Evolutionary conservation across 106 monocot species (phyloP).

Genomic region (Apostasia ramifera): DNA sequence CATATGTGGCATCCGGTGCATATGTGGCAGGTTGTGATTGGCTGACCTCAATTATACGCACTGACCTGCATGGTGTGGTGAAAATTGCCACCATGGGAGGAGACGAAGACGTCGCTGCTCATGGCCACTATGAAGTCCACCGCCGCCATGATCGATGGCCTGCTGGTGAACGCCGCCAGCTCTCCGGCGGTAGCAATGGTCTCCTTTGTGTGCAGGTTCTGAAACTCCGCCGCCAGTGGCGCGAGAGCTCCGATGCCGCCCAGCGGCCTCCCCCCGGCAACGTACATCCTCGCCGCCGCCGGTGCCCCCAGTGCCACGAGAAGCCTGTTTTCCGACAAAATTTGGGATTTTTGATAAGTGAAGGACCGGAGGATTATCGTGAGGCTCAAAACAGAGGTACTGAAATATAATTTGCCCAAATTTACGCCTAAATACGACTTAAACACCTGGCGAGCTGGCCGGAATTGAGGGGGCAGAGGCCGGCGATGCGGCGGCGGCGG

Average conservation of each 20-base stretch:
- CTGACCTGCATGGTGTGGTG: constrained; percentile 11
- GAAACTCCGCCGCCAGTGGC: constrained; percentile 16
- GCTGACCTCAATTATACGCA: no score
- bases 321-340: constrained; percentile 9
- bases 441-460: constrained; percentile 17
- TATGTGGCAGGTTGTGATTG: no score
- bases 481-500: constrained; percentile 16
- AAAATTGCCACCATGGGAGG: constrained; percentile 49
- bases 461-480: constrained; percentile 39
- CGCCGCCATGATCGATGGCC: constrained; percentile 26
- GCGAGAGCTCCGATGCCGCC: constrained; percentile 19
- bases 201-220: constrained; percentile 12
- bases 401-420: no score
- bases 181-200: constrained; percentile 15
- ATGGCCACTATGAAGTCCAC: constrained; percentile 28
- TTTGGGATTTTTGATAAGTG: no score
- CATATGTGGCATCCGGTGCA: no score
- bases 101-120: constrained; percentile 36
- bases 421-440: no score
- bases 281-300: constrained; percentile 15
- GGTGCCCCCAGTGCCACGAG: constrained; percentile 23
- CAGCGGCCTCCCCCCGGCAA: constrained; percentile 34
- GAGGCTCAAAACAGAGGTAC: no score
- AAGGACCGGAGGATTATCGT: no score
- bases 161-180: constrained; percentile 11